Base-by-base conservation (phyloP, 2,329 filamentous ascomycete species). In the Karstenula rhodostoma region DNA sequence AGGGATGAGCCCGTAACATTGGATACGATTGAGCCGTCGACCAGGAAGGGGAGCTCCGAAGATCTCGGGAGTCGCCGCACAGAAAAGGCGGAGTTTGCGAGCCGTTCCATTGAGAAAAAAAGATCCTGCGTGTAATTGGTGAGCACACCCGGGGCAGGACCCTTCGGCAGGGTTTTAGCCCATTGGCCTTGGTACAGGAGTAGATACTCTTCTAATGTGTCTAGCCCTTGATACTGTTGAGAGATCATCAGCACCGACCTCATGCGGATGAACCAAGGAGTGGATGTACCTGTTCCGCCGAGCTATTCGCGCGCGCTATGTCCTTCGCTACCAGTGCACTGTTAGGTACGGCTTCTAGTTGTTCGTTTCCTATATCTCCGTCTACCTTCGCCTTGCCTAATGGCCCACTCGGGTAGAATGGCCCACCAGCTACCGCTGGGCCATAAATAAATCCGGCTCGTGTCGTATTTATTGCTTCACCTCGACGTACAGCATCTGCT, bases 1-100 rank as follows among this genome's bases (percentile, higher is more conserved):
- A 81, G 63, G 1, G 73, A 75, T 22, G 35, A 23, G 12, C 19
- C 47, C 5, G 61, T 27, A 13, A 60, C 23, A 9, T 50, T 35
- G 10, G 33, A 53, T 7, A 56, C 56, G 35, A 50, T 43, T 17
- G 52, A 25, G 19, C 22, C 29, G 6, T 46, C 19, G 15, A 56
- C 53, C 35, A 46, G 40, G 22, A 65, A 63, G 9, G 53, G 57
- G 29, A 66, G 51, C 13, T 50, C 44, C 8, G 50, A n/a, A 35
- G 44, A 46, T 17, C 57, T 56, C 15, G 56, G 56, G n/a, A 63
- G 15, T 3, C 63, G 58, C 25, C 46, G 42, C 23, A 65, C 48
- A 13, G 44, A 37, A 43, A 57, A 65, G 22, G 60, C 55, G 40
- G 56, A 63, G 13, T 61, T 56, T 1, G 63, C 53, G 1, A 65